Percentiles rank a stretch among this genome's conserved stretches.
Evolutionary conservation across 179 eudicot genomes (phyloP).

Genomic region (Silene coronaria): DNA sequence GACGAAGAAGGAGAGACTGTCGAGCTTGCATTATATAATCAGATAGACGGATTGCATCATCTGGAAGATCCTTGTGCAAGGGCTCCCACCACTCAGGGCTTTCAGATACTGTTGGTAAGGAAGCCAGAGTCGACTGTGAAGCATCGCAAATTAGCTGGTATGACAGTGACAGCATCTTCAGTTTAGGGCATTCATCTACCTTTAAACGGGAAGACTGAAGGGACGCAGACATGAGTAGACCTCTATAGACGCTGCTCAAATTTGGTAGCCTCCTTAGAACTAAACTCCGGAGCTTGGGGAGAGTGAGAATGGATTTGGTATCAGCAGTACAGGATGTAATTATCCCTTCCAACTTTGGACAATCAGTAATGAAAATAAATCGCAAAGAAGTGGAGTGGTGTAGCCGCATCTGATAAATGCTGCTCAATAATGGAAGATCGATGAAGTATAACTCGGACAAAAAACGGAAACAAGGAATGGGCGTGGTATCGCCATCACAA

Average conservation of each 20-base stretch:
- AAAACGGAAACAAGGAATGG: too few relatives aligned
- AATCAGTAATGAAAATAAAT: neutral
- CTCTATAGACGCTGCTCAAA: constrained; percentile 10
- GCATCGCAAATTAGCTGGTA: neutral
- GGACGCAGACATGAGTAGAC: neutral
- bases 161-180: neutral
- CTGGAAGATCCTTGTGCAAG: neutral
- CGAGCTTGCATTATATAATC: neutral
- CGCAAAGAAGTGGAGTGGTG: neutral
- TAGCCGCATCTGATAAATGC: too few relatives aligned
- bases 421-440: too few relatives aligned
- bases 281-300: neutral
- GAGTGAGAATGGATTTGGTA: neutral
- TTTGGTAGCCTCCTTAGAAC: neutral
- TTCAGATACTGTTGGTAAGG: neutral
- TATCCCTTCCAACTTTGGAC: neutral
- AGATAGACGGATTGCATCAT: neutral
- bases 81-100: constrained; percentile 14
- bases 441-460: too few relatives aligned
- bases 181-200: neutral
- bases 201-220: neutral
- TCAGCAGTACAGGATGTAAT: neutral
- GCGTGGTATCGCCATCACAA: too few relatives aligned
- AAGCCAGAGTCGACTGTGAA: constrained; percentile 14
- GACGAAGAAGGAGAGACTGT: neutral